Percentiles rank a stretch among this genome's conserved stretches.
Conservation (phyloP, 352 stramenopile species). For the Saprolegnia diclina region DNA sequence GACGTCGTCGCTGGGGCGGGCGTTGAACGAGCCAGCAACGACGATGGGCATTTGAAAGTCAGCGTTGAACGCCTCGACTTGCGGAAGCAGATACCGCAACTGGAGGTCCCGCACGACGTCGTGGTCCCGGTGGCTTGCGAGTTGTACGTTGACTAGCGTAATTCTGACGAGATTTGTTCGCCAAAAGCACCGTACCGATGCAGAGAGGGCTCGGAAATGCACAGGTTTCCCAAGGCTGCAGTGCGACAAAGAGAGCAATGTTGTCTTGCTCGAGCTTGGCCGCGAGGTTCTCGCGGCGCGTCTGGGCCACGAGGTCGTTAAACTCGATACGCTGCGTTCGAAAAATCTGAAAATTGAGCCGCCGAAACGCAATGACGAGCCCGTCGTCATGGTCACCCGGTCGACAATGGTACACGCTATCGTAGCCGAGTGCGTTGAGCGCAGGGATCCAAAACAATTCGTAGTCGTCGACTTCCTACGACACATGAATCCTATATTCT, state of each 20-base stretch:
- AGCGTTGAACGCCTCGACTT: conserved; percentile 68
- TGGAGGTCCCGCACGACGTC: conserved; percentile 66
- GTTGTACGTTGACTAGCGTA: conserved; percentile 43
- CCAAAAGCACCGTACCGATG: conserved; percentile 32
- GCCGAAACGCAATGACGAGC: conserved; percentile 73
- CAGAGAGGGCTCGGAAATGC: conserved; percentile 62
- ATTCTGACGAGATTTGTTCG: not conserved
- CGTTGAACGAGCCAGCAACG: conserved; percentile 78
- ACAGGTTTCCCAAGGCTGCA: conserved; percentile 81
- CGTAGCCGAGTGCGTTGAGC: conserved; percentile 66
- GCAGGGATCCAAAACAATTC: conserved; percentile 72
- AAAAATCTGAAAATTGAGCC: conserved; percentile 76
- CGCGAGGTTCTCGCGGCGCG: conserved; percentile 28
- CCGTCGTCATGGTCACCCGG: conserved; percentile 46
- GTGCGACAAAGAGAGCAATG: conserved; percentile 53
- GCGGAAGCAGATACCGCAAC: conserved; percentile 54
- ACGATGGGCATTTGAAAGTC: conserved; percentile 81
- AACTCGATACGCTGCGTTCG: conserved; percentile 46
- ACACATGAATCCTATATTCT: not conserved
- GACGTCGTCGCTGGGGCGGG: conserved; percentile 61
- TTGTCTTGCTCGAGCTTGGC: conserved; percentile 62
- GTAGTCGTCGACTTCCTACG: conserved; percentile 81
- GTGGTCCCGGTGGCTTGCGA: conserved; percentile 35
- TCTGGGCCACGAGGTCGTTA: conserved; percentile 39
- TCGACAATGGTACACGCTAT: conserved; percentile 63